These are phyloP conservation scores for Nicotiana sylvestris DNA, from an alignment of 257 asterid species.

Conservation along the genomic window DNA sequence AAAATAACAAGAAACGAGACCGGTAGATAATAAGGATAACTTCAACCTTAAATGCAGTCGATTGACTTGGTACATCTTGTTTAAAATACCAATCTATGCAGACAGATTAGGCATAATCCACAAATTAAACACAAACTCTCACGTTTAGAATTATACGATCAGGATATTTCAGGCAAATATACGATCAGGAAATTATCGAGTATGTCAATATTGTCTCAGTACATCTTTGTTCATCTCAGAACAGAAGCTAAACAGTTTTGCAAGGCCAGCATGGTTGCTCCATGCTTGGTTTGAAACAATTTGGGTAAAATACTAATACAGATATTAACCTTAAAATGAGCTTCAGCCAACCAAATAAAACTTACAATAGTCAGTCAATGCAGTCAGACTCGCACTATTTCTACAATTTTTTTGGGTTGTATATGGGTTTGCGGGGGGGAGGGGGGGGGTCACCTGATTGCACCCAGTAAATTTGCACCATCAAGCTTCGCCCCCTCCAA, in stretches of 20 bases:
- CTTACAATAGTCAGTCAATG: neutral
- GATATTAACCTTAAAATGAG: neutral
- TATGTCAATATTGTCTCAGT: neutral
- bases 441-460: constrained; percentile 47
- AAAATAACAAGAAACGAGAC: neutral
- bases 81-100: neutral
- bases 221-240: neutral
- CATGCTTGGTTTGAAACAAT: neutral
- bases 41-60: too few species aligned
- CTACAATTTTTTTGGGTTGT: neutral
- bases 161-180: too few species aligned
- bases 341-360: neutral
- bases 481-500: constrained; percentile 83
- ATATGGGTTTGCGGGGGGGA: too few species aligned
- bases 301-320: neutral
- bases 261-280: neutral
- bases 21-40: too few species aligned
- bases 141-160: too few species aligned
- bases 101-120: neutral
- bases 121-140: neutral
- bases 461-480: constrained; percentile 80
- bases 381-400: neutral
- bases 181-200: neutral
- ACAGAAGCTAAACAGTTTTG: neutral
- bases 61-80: too few species aligned